phyloP scores from a whole-genome alignment of 495 filamentous ascomycete species.

The Podospora didyma region DNA sequence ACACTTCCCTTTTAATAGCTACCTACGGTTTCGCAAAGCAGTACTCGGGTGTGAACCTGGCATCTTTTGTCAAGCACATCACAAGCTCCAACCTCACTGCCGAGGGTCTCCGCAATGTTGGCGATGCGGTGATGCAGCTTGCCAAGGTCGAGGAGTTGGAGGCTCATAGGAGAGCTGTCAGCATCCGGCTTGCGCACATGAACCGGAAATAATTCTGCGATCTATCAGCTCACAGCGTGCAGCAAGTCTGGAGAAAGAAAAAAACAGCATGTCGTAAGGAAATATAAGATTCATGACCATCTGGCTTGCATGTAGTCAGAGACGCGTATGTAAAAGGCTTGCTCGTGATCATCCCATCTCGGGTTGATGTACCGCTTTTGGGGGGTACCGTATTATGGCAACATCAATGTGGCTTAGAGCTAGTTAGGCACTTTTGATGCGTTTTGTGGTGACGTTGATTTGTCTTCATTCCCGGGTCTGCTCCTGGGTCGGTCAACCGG shows the following conservation, averaged over 20 bases:
- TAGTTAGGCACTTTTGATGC: too few relatives aligned
- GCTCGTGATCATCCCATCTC: too few relatives aligned
- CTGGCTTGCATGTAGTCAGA: too few relatives aligned
- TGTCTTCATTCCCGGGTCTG: too few relatives aligned
- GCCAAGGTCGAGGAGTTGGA: slow-evolving; percentile 93
- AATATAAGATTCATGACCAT: too few relatives aligned
- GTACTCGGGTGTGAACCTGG: slow-evolving; percentile 95
- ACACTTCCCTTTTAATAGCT: slow-evolving; percentile 49
- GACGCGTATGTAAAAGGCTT: too few relatives aligned
- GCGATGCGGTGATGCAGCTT: slow-evolving; percentile 85
- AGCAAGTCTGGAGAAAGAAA: neutral
- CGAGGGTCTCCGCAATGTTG: slow-evolving; percentile 77
- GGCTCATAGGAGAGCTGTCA: slow-evolving; percentile 88
- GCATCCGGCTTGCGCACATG: slow-evolving; percentile 73
- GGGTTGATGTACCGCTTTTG: too few relatives aligned
- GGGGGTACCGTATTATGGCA: neutral
- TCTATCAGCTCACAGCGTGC: neutral
- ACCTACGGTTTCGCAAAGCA: slow-evolving; percentile 98
- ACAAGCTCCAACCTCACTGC: slow-evolving; percentile 85
- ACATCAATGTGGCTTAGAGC: too few relatives aligned
- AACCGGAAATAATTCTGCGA: slow-evolving; percentile 20
- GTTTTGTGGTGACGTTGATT: too few relatives aligned
- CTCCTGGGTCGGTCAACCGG: too few relatives aligned
- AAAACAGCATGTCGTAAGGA: neutral
- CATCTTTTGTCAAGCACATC: slow-evolving; percentile 93